Conservation (phyloP, 805 yeast genomes). For the Vanderwaltozyma yarrowii region DNA sequence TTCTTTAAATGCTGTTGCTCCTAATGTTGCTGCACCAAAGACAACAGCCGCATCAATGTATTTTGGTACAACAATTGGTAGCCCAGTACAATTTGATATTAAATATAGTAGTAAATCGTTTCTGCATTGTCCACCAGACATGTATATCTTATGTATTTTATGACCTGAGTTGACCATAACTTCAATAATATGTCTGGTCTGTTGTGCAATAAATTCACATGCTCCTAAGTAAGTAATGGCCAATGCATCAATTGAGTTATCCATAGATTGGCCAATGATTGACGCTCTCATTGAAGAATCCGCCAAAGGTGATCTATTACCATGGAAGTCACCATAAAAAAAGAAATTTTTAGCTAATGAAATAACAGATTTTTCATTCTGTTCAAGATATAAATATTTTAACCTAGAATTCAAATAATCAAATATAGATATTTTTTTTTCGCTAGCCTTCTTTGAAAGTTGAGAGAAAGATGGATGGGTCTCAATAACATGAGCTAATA, state of each 20-base stretch:
- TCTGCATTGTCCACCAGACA: constrained; percentile 96
- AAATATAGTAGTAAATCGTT: constrained; percentile 82
- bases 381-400: constrained; percentile 51
- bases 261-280: constrained; percentile 90
- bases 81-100: constrained; percentile 85
- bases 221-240: constrained; percentile 86
- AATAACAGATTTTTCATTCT: constrained; percentile 59
- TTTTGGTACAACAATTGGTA: constrained; percentile 85
- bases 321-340: constrained; percentile 94
- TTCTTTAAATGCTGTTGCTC: constrained; percentile 84
- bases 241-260: constrained; percentile 68
- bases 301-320: constrained; percentile 96
- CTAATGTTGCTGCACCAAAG: constrained; percentile 88
- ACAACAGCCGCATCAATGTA: constrained; percentile 97
- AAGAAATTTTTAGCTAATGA: constrained; percentile 75
- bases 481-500: constrained; percentile 75
- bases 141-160: constrained; percentile 59
- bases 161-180: constrained; percentile 79
- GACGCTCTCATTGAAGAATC: constrained; percentile 90
- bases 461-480: constrained; percentile 84
- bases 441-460: constrained; percentile 55
- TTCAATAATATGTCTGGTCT: constrained; percentile 89
- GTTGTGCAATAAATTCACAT: constrained; percentile 95
- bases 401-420: constrained; percentile 72
- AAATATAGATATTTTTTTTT: constrained; percentile 62